Percentiles rank a stretch among this genome's conserved stretches.
Conservation (phyloP, 805 yeast genomes). For the Torulaspora maleeae region DNA sequence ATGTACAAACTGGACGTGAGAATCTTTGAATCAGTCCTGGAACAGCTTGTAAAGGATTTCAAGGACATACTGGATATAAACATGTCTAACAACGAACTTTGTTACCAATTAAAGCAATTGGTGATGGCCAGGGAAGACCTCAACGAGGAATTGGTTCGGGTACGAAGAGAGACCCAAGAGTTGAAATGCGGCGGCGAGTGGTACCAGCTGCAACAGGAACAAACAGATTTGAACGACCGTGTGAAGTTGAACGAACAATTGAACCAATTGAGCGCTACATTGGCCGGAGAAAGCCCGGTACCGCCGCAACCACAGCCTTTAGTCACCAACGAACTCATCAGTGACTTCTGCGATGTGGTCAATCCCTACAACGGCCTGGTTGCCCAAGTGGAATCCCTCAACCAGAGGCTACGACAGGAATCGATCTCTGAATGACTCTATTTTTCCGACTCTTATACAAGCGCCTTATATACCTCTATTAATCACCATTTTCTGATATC, state of each 20-base stretch:
- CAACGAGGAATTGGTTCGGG: constrained; percentile 17
- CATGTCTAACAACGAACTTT: constrained; percentile 31
- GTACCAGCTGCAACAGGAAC: constrained; percentile 16
- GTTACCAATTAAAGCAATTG: constrained; percentile 23
- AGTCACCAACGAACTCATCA: constrained; percentile 4
- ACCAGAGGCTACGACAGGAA: constrained; percentile 9
- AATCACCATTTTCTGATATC: constrained; percentile 55
- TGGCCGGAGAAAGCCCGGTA: constrained; percentile 5
- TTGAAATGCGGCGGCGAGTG: constrained; percentile 18
- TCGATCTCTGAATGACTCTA: background rate
- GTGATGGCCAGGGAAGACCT: constrained; percentile 15
- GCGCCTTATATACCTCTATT: constrained; percentile 1
- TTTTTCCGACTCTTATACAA: constrained; percentile 5
- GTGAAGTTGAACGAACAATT: constrained; percentile 15
- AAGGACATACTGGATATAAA: constrained; percentile 32
- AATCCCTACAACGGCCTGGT: constrained; percentile 24
- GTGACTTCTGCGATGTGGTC: constrained; percentile 12
- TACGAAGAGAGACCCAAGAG: constrained; percentile 14
- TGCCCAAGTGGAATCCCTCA: constrained; percentile 16
- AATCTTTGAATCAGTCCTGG: constrained; percentile 21
- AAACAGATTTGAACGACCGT: constrained; percentile 13
- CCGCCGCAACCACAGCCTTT: background rate
- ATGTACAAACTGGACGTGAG: constrained; percentile 28
- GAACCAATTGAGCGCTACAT: constrained; percentile 11
- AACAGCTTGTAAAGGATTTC: constrained; percentile 23